phyloP scores from a whole-genome alignment of 139 green algal genomes.

The Coccomyxa sp. region DNA sequence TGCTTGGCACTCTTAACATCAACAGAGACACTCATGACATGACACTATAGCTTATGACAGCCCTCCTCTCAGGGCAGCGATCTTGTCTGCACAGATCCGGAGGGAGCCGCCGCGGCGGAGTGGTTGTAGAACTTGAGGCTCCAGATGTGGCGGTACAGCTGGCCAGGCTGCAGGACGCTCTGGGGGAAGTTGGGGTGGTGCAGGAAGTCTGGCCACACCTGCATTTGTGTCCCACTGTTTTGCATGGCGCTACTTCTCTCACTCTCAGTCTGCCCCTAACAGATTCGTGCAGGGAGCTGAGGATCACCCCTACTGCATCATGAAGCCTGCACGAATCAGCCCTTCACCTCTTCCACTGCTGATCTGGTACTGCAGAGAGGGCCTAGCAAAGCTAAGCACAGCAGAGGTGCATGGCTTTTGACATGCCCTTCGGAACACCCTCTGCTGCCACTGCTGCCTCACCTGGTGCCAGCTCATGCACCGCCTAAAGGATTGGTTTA shows the following conservation, averaged over 20 bases:
- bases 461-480: neutral
- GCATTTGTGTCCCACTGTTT: neutral
- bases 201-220: neutral
- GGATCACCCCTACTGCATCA: neutral
- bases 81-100: too few relatives aligned
- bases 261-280: neutral
- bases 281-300: neutral
- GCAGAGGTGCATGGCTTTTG: neutral
- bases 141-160: neutral
- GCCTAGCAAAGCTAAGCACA: too few relatives aligned
- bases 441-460: neutral
- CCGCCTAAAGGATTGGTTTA: neutral
- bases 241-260: neutral
- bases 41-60: too few relatives aligned
- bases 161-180: slow-evolving; percentile 1
- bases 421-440: neutral
- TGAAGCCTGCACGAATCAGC: neutral
- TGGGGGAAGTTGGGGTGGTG: neutral
- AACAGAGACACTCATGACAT: too few relatives aligned
- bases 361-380: too few relatives aligned
- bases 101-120: neutral
- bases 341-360: neutral
- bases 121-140: neutral
- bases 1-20: too few relatives aligned
- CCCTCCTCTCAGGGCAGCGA: too few relatives aligned